These are phyloP conservation scores for Globisporangium okanoganense DNA, from an alignment of 352 stramenopile species.

Conservation along the genomic window DNA sequence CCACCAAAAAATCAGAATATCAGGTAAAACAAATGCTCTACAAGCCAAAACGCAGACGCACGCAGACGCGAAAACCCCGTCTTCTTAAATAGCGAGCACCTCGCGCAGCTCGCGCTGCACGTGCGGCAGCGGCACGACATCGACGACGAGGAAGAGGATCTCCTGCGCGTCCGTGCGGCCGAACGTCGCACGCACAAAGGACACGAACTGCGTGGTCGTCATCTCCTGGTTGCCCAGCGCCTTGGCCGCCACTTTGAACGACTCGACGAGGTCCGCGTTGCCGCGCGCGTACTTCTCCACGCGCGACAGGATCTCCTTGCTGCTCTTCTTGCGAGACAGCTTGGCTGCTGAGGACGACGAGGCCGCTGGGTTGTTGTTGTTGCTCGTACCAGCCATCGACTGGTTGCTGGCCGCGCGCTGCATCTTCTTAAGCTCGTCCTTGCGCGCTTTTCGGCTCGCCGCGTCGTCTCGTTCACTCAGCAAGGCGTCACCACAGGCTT, in stretches of 20 bases:
- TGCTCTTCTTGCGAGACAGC: slow-evolving; percentile 53
- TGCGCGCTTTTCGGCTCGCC: slow-evolving; percentile 35
- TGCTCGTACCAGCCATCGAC: slow-evolving; percentile 2
- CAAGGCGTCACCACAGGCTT: slow-evolving; percentile 21
- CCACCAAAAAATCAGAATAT: background rate
- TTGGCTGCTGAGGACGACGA: slow-evolving; percentile 13
- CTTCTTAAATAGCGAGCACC: slow-evolving; percentile 35
- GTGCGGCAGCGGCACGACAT: slow-evolving; percentile 55
- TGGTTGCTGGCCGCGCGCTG: slow-evolving; percentile 16
- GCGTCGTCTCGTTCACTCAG: slow-evolving; percentile 10
- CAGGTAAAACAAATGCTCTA: background rate
- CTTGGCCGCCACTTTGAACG: slow-evolving; percentile 71
- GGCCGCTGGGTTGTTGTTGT: slow-evolving; percentile 18
- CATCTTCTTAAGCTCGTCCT: slow-evolving; percentile 34
- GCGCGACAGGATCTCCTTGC: slow-evolving; percentile 62
- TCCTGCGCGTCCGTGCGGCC: slow-evolving; percentile 46
- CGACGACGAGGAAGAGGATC: slow-evolving; percentile 59
- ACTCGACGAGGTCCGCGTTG: slow-evolving; percentile 37
- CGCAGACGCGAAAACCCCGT: background rate
- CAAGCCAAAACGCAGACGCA: background rate
- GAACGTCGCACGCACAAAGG: slow-evolving; percentile 56
- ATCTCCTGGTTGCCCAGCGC: slow-evolving; percentile 70
- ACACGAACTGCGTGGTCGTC: slow-evolving; percentile 54
- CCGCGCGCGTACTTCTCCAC: slow-evolving; percentile 51
- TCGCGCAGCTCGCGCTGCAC: slow-evolving; percentile 57